Conservation (phyloP, 2,329 filamentous ascomycete genomes). For the Seiridium cupressi region DNA sequence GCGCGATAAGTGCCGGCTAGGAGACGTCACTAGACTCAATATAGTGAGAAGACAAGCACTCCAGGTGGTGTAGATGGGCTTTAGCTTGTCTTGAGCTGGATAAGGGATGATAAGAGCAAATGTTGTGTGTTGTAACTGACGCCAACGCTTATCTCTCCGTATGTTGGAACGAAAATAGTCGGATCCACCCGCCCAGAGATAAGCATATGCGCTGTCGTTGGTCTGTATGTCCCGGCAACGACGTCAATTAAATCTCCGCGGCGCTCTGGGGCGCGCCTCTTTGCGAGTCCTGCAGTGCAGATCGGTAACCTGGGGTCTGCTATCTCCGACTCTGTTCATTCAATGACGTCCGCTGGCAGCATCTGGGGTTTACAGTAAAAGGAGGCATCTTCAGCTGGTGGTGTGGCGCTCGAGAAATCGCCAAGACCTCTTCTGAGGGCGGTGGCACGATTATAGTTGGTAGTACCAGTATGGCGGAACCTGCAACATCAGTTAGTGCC, state of each 20-base stretch:
- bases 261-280: not conserved
- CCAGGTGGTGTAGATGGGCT: not conserved
- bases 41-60: not conserved
- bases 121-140: not conserved
- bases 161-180: conserved; percentile 10
- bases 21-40: not conserved
- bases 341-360: not conserved
- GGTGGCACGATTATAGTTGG: no score
- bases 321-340: not conserved
- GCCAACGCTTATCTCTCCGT: conserved; percentile 1
- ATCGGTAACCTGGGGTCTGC: not conserved
- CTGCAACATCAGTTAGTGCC: not conserved
- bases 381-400: no score
- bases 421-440: no score
- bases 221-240: conserved; percentile 6
- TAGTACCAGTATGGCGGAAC: no score
- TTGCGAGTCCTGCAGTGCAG: not conserved
- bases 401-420: no score
- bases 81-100: not conserved
- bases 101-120: not conserved
- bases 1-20: not conserved
- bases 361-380: not conserved
- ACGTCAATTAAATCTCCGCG: conserved; percentile 5
- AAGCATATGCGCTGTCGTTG: conserved; percentile 19
- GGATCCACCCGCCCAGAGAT: conserved; percentile 16